Percentiles rank a stretch among this genome's conserved stretches.
These are phyloP conservation scores for Zymoseptoria crescenta DNA, from an alignment of 2,329 filamentous ascomycete genomes.

Conservation along the genomic window DNA sequence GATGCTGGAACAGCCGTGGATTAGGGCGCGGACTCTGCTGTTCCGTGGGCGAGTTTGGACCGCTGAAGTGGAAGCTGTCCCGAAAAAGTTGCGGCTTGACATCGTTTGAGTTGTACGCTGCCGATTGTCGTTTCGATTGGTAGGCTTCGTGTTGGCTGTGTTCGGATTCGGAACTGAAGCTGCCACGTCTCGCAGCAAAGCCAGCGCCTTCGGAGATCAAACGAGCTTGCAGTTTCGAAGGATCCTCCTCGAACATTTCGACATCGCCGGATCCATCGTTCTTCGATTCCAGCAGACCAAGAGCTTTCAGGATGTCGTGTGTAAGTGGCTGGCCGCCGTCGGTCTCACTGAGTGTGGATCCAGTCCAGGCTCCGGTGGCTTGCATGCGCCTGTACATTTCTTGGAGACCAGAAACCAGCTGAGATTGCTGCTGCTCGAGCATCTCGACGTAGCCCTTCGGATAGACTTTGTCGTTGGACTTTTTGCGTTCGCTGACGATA, in stretches of 20 bases:
- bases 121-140: not conserved
- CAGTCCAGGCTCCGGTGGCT: slow-evolving; percentile 49
- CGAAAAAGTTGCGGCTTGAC: slow-evolving; percentile 19
- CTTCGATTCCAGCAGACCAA: slow-evolving; percentile 49
- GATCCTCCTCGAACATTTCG: slow-evolving; percentile 52
- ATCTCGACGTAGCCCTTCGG: slow-evolving; percentile 62
- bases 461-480: slow-evolving; percentile 59
- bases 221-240: slow-evolving; percentile 47
- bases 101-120: slow-evolving; percentile 28
- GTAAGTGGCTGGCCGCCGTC: slow-evolving; percentile 52
- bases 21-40: slow-evolving; percentile 4
- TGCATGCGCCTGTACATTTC: slow-evolving; percentile 50
- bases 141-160: slow-evolving; percentile 36
- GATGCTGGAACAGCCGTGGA: slow-evolving; percentile 7
- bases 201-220: slow-evolving; percentile 47
- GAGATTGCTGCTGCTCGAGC: slow-evolving; percentile 57
- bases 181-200: slow-evolving; percentile 44
- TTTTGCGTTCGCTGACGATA: slow-evolving; percentile 47
- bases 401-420: slow-evolving; percentile 54
- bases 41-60: slow-evolving; percentile 19
- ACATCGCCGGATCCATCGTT: slow-evolving; percentile 39
- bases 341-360: slow-evolving; percentile 43
- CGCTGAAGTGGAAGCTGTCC: slow-evolving; percentile 21
- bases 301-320: slow-evolving; percentile 54
- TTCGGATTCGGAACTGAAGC: slow-evolving; percentile 51